phyloP scores from a whole-genome alignment of 2,329 filamentous ascomycete species.

The Chaetomium olivaceum region DNA sequence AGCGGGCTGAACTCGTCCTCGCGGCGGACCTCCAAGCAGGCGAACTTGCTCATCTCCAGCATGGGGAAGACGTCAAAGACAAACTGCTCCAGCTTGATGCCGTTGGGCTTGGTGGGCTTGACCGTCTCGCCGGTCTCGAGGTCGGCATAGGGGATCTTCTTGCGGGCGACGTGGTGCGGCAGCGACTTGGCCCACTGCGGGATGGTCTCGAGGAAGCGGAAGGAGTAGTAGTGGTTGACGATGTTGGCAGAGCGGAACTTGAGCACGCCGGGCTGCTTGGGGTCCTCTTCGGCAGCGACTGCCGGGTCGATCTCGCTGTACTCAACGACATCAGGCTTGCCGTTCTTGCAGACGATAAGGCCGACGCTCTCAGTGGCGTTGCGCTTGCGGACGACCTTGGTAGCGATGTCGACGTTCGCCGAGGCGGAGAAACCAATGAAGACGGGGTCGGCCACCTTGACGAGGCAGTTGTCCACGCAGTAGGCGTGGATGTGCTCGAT shows the following conservation, averaged over 20 bases:
- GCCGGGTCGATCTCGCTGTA: conserved; percentile 94
- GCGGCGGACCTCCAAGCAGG: conserved; percentile 90
- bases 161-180: conserved; percentile 92
- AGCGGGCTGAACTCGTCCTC: conserved; percentile 98
- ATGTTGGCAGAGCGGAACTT: conserved; percentile 99
- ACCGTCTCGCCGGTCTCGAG: conserved; percentile 73
- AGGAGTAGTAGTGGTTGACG: conserved; percentile 99
- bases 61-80: conserved; percentile 98
- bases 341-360: conserved; percentile 91
- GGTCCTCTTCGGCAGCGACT: conserved; percentile 86
- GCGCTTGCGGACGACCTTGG: conserved; percentile 98
- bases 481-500: conserved; percentile 96
- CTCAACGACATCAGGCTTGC: conserved; percentile 94
- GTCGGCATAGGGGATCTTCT: conserved; percentile 94
- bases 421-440: conserved; percentile 92
- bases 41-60: conserved; percentile 83
- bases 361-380: conserved; percentile 95
- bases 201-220: conserved; percentile 86
- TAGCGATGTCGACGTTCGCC: conserved; percentile 90
- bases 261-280: conserved; percentile 76
- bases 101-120: conserved; percentile 93
- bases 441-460: conserved; percentile 93
- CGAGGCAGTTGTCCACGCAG: conserved; percentile 99
- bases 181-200: conserved; percentile 82
- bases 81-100: conserved; percentile 98